These are phyloP conservation scores for Rhodotorula sp. DNA, from an alignment of 1,284 basidiomycete genomes.

Conservation along the genomic window DNA sequence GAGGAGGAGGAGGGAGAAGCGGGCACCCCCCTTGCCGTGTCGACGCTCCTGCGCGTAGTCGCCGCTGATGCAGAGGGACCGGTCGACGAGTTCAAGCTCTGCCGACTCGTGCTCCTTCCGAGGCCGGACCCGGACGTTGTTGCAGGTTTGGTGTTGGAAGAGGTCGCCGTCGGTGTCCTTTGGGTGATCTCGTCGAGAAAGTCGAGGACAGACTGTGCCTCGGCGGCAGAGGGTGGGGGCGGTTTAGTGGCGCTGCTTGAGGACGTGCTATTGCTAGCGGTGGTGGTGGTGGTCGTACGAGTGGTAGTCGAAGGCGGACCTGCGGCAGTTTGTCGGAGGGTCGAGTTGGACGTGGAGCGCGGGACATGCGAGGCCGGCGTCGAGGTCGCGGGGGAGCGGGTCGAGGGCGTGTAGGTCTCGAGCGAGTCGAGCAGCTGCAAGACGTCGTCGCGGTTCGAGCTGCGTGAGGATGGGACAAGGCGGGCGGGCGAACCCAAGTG, in stretches of 20 bases:
- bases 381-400: not conserved
- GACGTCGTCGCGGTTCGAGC: slow-evolving; percentile 59
- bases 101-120: slow-evolving; percentile 20
- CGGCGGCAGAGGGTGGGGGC: slow-evolving; percentile 46
- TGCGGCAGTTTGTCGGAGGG: not conserved
- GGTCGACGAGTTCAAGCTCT: slow-evolving; percentile 7
- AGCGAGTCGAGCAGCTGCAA: slow-evolving; percentile 86
- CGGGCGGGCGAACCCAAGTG: not conserved
- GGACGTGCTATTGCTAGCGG: not conserved
- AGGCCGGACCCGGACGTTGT: not conserved
- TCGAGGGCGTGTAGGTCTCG: slow-evolving; percentile 60
- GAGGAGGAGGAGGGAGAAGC: not conserved
- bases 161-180: slow-evolving; percentile 54
- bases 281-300: not conserved
- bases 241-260: not conserved
- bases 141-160: slow-evolving; percentile 21
- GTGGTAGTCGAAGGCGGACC: not conserved
- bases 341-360: slow-evolving; percentile 15
- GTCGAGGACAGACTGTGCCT: slow-evolving; percentile 70
- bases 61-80: not conserved
- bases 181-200: slow-evolving; percentile 93
- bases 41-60: slow-evolving; percentile 22
- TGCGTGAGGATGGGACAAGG: not conserved
- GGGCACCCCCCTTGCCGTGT: slow-evolving; percentile 19
- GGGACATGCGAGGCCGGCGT: slow-evolving; percentile 4